A percentile compares a stretch with the other conserved stretches of the same genome.
Evolutionary conservation across 2,329 filamentous ascomycete genomes (phyloP).

Genomic region (Aciculosporium take): DNA sequence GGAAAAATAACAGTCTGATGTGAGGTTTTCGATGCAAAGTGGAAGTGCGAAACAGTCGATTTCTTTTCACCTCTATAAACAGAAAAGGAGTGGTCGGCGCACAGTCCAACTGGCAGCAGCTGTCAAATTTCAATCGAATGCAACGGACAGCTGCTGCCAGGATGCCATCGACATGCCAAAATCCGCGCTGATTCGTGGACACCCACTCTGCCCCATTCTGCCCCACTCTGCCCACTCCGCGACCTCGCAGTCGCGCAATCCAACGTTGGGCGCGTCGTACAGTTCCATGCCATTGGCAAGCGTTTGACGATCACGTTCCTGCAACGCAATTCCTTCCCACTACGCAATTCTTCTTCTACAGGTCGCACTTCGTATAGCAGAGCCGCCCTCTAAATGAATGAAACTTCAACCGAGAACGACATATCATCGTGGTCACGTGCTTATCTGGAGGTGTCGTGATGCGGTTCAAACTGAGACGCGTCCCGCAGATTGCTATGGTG

Average conservation of each 20-base stretch:
- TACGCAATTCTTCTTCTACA: background rate
- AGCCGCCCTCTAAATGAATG: background rate
- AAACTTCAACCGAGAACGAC: background rate
- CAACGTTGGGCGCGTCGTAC: background rate
- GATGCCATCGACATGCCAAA: too few species aligned
- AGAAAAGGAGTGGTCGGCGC: background rate
- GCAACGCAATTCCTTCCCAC: background rate
- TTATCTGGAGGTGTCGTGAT: background rate
- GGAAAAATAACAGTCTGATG: background rate
- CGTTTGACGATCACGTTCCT: background rate
- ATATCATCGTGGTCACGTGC: background rate
- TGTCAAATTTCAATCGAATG: background rate
- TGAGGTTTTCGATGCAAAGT: background rate
- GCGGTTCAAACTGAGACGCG: background rate
- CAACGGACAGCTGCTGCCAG: background rate
- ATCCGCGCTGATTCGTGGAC: background rate
- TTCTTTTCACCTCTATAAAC: background rate
- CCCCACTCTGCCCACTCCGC: too few species aligned
- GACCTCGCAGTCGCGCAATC: background rate
- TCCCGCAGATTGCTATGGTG: background rate
- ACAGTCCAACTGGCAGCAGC: constrained; percentile 1
- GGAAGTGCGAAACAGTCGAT: background rate
- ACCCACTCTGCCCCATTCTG: too few species aligned
- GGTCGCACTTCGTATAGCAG: background rate
- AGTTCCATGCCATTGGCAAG: background rate